Evolutionary conservation across 106 monocot species (phyloP), one percentile per base, ranked within the genome.

Genomic region (Allium sativum): DNA sequence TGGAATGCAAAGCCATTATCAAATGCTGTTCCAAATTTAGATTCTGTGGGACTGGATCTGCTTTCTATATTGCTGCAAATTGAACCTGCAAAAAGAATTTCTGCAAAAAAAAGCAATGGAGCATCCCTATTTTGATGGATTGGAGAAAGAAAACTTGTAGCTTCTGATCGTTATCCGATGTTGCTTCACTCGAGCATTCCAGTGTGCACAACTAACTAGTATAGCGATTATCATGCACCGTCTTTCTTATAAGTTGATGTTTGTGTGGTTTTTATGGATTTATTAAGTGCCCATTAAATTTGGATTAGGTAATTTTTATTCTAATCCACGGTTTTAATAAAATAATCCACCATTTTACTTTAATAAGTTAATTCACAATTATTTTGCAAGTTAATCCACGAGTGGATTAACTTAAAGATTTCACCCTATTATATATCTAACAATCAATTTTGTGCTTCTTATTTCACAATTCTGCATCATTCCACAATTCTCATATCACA

Each of bases 11-110:
- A 73, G 65, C 70, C 53, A 52, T 59, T 92, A 6, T 73, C 85
- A 17, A 65, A 76, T 9, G 64, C 59, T 45, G 80, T 92, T 56
- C 85, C 81, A 21, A 65, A 58, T n/a, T 70, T 99, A 9, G 98
- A 88, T 50, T 48, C 79, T 18, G 48, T 78, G 17, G 98, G 92
- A 1, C 0, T 85, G 0, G 92, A 92, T 73, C 67, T 98, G 20
- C 98, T 92, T n/a, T 78, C 70, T 56, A 85, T 95, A 46, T 92
- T 98, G 98, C 55, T 98, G 73, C 52, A 63, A 53, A 92, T 88
- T 44, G 84, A 85, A 10, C 96, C 91, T 45, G 67, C 69, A 3
- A 92, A 81, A 80, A 60, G 98, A 58, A 92, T 98, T 40, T 71
- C 88, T 9, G 98, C 88, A 10, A 98, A 78, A 72, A n/a, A 84